Percentiles rank a stretch among this genome's conserved stretches.
Conservation (phyloP, 2,329 filamentous ascomycete genomes). For the Nemania sp. region DNA sequence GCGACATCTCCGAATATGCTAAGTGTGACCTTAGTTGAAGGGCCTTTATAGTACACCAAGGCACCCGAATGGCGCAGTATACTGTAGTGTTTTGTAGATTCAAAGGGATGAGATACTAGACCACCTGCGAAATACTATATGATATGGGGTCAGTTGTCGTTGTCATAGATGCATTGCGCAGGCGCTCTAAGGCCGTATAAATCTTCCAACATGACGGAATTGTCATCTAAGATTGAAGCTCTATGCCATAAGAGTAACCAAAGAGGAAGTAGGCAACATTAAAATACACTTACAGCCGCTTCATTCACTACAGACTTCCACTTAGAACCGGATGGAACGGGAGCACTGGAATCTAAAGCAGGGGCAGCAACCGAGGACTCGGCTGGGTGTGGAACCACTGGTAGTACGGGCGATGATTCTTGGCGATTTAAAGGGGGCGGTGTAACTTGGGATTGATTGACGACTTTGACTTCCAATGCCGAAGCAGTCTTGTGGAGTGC, state of each 20-base stretch:
- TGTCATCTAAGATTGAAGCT: not conserved
- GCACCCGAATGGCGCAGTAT: conserved; percentile 68
- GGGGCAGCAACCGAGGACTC: conserved; percentile 13
- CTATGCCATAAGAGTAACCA: not conserved
- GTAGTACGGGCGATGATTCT: conserved; percentile 25
- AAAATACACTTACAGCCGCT: conserved; percentile 2
- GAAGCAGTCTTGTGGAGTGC: conserved; percentile 12
- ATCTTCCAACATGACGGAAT: not conserved
- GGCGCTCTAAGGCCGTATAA: too few relatives aligned
- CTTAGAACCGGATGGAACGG: conserved; percentile 30
- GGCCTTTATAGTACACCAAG: conserved; percentile 68
- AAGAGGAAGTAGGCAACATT: not conserved
- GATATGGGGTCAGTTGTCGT: conserved; percentile 55
- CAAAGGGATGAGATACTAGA: conserved; percentile 63
- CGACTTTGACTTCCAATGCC: not conserved
- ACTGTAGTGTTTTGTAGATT: conserved; percentile 67
- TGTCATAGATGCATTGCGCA: conserved; percentile 39
- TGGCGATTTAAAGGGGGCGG: conserved; percentile 7
- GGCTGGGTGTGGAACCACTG: conserved; percentile 27
- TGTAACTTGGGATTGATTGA: conserved; percentile 10
- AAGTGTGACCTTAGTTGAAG: conserved; percentile 64
- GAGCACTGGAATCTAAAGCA: conserved; percentile 10
- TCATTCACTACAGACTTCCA: conserved; percentile 39
- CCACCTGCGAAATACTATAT: conserved; percentile 68
- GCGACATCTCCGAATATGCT: conserved; percentile 64